A percentile compares a stretch with the other conserved stretches of the same genome.
phyloP scores from a whole-genome alignment of 2,329 filamentous ascomycete genomes.

The Pestalotiopsis sp. region DNA sequence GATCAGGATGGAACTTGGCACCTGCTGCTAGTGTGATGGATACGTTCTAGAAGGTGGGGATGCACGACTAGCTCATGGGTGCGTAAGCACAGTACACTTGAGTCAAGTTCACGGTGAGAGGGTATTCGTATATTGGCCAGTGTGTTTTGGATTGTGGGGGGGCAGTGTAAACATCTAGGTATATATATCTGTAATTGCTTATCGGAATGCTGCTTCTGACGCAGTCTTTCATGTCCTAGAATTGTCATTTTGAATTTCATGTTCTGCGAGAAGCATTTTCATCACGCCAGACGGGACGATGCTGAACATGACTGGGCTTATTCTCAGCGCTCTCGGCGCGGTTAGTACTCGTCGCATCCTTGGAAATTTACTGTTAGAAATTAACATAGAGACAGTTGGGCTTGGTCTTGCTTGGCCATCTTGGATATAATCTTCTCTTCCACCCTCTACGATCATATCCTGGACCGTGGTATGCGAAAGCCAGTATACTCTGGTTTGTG shows the following conservation, averaged over 20 bases:
- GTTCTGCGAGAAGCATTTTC: neutral
- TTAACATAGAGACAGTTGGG: neutral
- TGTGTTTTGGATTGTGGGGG: too few species aligned
- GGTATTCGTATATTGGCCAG: too few species aligned
- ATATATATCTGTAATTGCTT: neutral
- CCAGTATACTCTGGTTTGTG: conserved; percentile 12
- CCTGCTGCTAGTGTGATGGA: too few species aligned
- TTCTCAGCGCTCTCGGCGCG: neutral
- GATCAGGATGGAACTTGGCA: too few species aligned
- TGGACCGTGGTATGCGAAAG: conserved; percentile 21
- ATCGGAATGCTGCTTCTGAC: neutral
- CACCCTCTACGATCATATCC: conserved; percentile 25
- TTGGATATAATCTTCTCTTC: conserved; percentile 23
- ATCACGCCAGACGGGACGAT: neutral
- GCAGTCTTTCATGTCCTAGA: neutral
- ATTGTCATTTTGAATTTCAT: neutral
- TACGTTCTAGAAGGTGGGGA: too few species aligned
- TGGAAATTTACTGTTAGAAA: neutral
- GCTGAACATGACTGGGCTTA: neutral
- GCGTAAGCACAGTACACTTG: too few species aligned
- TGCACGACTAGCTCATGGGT: too few species aligned
- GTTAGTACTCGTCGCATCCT: neutral
- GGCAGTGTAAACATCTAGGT: too few species aligned
- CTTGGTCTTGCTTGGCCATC: neutral
- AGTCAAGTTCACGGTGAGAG: too few species aligned